Percentiles rank a stretch among this genome's conserved stretches.
These are phyloP conservation scores for Allodekkera sacchari DNA, from an alignment of 805 yeast species.

Conservation along the genomic window DNA sequence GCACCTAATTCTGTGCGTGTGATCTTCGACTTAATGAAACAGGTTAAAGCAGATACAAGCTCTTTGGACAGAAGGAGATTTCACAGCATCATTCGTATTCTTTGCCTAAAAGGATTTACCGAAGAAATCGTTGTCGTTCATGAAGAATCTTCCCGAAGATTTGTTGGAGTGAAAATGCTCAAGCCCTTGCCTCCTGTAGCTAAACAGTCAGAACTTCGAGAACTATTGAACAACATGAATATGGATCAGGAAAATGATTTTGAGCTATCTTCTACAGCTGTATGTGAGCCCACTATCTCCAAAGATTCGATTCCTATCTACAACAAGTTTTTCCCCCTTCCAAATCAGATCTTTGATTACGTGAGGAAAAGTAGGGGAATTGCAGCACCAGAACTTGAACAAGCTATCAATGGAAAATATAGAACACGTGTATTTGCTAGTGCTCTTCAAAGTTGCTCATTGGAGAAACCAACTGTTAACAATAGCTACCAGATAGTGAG, in stretches of 20 bases:
- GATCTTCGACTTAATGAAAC: constrained; percentile 51
- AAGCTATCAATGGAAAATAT: constrained; percentile 40
- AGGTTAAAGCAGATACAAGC: constrained; percentile 39
- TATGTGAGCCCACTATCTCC: too few relatives aligned
- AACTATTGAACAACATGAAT: constrained; percentile 6
- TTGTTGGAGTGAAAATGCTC: constrained; percentile 16
- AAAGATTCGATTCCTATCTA: constrained; percentile 11
- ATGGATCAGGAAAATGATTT: constrained; percentile 29
- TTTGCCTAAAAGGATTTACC: constrained; percentile 30
- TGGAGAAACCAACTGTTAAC: constrained; percentile 16
- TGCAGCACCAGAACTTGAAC: constrained; percentile 47
- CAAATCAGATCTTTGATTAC: constrained; percentile 51
- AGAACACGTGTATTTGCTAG: constrained; percentile 6
- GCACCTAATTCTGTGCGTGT: constrained; percentile 58
- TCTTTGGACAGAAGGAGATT: constrained; percentile 26
- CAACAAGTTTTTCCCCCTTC: constrained; percentile 55
- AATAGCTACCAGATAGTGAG: constrained; percentile 8
- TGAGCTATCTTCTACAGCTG: constrained; percentile 12
- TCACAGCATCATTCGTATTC: constrained; percentile 38
- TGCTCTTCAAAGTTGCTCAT: constrained; percentile 8
- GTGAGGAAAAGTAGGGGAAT: constrained; percentile 41
- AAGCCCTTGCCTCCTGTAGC: constrained; percentile 15
- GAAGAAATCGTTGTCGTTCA: constrained; percentile 18
- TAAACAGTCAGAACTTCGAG: constrained; percentile 3
- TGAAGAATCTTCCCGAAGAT: constrained; percentile 14